phyloP scores from a whole-genome alignment of 2,329 filamentous ascomycete species.

The Cercospora citrullina region DNA sequence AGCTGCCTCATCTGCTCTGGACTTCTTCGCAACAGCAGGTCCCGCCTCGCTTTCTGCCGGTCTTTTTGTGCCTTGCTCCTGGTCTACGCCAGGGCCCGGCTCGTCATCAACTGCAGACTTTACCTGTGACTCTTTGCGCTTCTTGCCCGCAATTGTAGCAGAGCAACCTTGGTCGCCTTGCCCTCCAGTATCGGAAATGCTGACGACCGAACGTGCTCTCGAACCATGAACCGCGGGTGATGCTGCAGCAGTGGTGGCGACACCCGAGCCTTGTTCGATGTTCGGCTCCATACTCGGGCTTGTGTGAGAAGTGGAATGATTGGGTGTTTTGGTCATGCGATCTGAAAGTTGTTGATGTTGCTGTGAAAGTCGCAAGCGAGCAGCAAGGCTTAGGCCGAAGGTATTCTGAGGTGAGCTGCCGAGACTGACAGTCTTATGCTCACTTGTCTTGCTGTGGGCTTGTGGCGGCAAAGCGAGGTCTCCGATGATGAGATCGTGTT shows the following conservation, averaged over 20 bases:
- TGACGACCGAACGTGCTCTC: neutral
- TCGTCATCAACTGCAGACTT: neutral
- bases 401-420: neutral
- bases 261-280: neutral
- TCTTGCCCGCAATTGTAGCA: neutral
- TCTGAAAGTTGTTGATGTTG: neutral
- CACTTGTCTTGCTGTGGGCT: neutral
- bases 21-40: slow-evolving; percentile 6
- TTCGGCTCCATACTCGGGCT: neutral
- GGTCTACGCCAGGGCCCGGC: neutral
- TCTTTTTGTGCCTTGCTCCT: slow-evolving; percentile 11
- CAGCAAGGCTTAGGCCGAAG: neutral
- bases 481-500: neutral
- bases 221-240: neutral
- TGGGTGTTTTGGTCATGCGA: neutral
- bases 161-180: neutral
- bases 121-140: neutral
- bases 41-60: neutral
- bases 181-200: neutral
- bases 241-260: neutral
- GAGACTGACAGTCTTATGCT: neutral
- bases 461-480: neutral
- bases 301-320: neutral
- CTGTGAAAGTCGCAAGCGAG: neutral
- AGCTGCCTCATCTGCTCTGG: neutral